Percentiles rank a stretch among this genome's conserved stretches.
These are phyloP conservation scores for Eragrostis curvula DNA, from an alignment of 176 grass and related monocot species.

Conservation along the genomic window DNA sequence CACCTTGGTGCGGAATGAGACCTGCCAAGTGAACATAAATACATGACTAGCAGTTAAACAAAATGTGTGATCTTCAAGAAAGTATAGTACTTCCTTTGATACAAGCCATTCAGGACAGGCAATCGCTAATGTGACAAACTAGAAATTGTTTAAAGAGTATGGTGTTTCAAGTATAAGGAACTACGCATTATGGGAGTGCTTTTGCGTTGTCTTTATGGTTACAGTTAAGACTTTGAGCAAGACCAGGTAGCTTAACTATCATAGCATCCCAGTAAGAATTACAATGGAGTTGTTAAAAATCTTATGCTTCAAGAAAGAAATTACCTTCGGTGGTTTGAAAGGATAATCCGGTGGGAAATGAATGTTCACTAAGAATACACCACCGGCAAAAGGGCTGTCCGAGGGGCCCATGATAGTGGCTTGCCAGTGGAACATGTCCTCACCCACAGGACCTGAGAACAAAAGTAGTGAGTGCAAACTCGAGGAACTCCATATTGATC, in stretches of 20 bases:
- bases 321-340: conserved; percentile 90
- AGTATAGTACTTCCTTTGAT: too few species aligned
- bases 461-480: background rate
- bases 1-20: conserved; percentile 90
- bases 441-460: conserved; percentile 71
- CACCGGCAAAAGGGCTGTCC: conserved; percentile 88
- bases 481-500: background rate
- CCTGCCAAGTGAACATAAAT: conserved; percentile 44
- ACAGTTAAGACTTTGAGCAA: too few species aligned
- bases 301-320: background rate
- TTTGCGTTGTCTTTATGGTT: too few species aligned
- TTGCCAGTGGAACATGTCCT: conserved; percentile 98
- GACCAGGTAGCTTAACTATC: background rate
- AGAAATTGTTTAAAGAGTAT: background rate
- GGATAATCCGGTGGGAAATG: conserved; percentile 96
- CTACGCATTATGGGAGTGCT: too few species aligned
- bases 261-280: background rate
- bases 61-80: background rate
- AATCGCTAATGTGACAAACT: background rate
- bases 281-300: background rate
- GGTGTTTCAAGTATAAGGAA: too few species aligned
- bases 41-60: background rate
- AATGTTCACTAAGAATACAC: conserved; percentile 88
- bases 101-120: background rate
- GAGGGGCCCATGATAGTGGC: conserved; percentile 87